Base-by-base conservation (phyloP, 2,329 filamentous ascomycete species). In the Penicillium sp. region DNA sequence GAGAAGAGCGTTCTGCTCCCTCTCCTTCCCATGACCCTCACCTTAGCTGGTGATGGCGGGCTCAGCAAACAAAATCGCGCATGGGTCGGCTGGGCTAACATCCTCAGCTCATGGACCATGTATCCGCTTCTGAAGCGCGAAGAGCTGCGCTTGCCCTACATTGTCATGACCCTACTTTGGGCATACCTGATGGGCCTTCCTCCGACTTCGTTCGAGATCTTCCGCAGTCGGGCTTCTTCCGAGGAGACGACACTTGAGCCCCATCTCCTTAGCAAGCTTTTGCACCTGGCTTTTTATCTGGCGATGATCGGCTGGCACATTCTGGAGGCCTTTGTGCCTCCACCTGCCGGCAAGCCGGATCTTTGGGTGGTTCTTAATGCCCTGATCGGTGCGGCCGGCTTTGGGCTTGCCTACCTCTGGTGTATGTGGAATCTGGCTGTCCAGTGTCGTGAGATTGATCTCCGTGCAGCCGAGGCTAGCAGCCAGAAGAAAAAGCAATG, bases 1-100 rank as follows among this genome's bases (percentile, higher is more conserved):
- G 95, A 99, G 79, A 99, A 99, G 83, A 97, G 93, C 65, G 92
- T 96, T 0, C 82, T 99, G 5, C 84, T 99, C 2, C 96, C 95
- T 1, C 81, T 99, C 49, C 85, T 98, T 73, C 95, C 95, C 0
- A 96, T 96, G 90, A 98, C 93, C 0, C 78, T 97, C 6, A 82
- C 98, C 5, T 82, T 99, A 40, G 90, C 90, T 16, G 88, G 90
- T 16, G 86, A 88, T 62, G 85, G 90, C 50, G 94, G 94, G 0
- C 78, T 99, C 51, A 86, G 86, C 60, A 89, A 90, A 60, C 87
- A 89, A 54, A 86, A 85, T 18, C 86, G 95, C 50, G 88, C 91
- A 2, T 99, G 95, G 95, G 89, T 98, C 4, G 93, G 93, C n/a
- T 96, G 96, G 71, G 93, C 92, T 55, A 99, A 99, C 72, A 83